Evolutionary conservation across 768 basidiomycete species (phyloP), one percentile per base, ranked within the genome.

Genomic region (Serendipita sp.): DNA sequence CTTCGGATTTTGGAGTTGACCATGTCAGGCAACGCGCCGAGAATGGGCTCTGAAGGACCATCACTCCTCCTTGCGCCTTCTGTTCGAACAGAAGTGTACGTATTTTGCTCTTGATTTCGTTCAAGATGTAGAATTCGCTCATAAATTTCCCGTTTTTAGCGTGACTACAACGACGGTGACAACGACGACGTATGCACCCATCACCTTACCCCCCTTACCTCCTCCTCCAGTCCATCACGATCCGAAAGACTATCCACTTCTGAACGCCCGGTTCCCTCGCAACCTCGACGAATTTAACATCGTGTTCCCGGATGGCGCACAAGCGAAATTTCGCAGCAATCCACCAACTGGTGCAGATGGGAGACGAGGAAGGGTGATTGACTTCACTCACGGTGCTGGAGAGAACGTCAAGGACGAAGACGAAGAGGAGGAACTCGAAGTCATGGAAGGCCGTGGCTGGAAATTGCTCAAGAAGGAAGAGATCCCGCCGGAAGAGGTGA

Each of bases 161-260:
- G 88, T 92, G 68, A 85, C 89, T 68, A 92, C 90, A 56, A 91
- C 87, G n/a, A 92, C 90, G 1, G 90, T 88, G 0, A 92, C 90
- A 1, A 92, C 90, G 1, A 92, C 90, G 1, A 83, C 85, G 11
- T 90, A 92, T 75, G 85, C 90, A 62, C 90, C 90, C n/a, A 90
- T 92, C 65, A 85, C 82, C 42, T 71, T 92, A 2, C 90, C 90
- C 1, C 74, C 84, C 5, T 73, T 91, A 1, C 88, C 89, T 7
- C 74, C 83, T 2, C 88, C 86, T 2, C 73, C 79, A 0, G 79
- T 82, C 9, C 86, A 88, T 22, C 85, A 84, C 67, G 86, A 90
- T 71, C 79, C 84, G 4, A 90, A 91, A 73, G 77, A 78, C 62
- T 92, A 90, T 69, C 90, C 90, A 2, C 75, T 92, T 28, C 73